These are phyloP conservation scores for Volvox africanus DNA, from an alignment of 139 green algal species.

Conservation along the genomic window DNA sequence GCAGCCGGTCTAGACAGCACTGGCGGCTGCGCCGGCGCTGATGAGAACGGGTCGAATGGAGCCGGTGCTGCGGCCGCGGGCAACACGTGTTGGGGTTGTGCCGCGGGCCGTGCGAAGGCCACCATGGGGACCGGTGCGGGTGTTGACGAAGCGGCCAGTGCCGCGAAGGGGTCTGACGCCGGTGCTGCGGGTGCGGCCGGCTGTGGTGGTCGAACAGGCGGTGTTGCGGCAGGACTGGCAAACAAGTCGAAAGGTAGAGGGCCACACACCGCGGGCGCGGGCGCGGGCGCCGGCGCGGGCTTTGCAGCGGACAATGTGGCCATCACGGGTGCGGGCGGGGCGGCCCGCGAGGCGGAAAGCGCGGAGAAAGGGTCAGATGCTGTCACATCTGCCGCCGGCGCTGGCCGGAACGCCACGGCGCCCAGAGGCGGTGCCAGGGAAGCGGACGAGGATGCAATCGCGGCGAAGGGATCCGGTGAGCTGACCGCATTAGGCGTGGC, in stretches of 20 bases:
- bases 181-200: constrained; percentile 16
- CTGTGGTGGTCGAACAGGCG: not conserved
- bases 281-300: too few species aligned
- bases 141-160: constrained; percentile 45
- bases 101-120: too few species aligned
- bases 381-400: not conserved
- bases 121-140: not conserved
- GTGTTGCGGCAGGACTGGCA: not conserved
- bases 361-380: constrained; percentile 11
- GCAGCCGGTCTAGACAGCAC: not conserved
- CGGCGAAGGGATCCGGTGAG: not conserved
- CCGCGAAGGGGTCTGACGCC: constrained; percentile 62
- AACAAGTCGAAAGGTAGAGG: constrained; percentile 15
- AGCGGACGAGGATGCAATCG: not conserved
- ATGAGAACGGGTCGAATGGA: not conserved
- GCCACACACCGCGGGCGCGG: not conserved
- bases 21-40: not conserved
- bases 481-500: too few species aligned
- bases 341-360: not conserved
- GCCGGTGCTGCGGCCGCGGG: not conserved
- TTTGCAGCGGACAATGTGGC: too few species aligned
- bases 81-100: too few species aligned
- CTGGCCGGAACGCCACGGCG: too few species aligned
- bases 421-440: too few species aligned
- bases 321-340: constrained; percentile 12